phyloP scores from a whole-genome alignment of 2,329 filamentous ascomycete species.

The Arthrobotrys iridis region DNA sequence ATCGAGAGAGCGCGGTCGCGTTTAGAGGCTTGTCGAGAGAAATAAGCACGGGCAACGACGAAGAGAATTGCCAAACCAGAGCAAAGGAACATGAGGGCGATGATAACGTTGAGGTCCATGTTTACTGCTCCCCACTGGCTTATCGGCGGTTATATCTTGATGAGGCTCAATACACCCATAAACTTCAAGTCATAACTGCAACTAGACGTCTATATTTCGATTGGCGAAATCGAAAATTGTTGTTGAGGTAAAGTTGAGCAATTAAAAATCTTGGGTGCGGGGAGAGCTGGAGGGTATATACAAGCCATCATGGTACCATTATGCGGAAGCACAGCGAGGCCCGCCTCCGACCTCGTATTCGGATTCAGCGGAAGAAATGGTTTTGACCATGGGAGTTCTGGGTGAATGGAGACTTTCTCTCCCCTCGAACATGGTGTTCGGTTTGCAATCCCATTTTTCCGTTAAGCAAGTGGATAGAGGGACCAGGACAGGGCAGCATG shows the following conservation, averaged over 20 bases:
- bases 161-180: background rate
- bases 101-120: slow-evolving; percentile 18
- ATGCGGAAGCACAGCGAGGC: background rate
- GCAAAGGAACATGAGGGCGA: slow-evolving; percentile 30
- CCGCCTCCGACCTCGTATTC: slow-evolving; percentile 28
- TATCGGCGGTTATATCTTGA: background rate
- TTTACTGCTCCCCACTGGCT: background rate
- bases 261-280: background rate
- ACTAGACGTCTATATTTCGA: background rate
- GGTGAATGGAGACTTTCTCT: background rate
- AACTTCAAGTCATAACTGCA: background rate
- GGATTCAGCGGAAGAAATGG: background rate
- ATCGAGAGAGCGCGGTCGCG: background rate
- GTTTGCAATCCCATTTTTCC: slow-evolving; percentile 41
- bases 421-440: background rate
- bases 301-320: background rate
- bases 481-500: background rate
- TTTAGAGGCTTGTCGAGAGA: slow-evolving; percentile 3
- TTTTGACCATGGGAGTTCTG: background rate
- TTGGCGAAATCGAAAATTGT: background rate
- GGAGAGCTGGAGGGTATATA: background rate
- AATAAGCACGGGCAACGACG: slow-evolving; percentile 17
- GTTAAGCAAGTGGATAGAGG: slow-evolving; percentile 1
- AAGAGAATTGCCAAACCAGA: slow-evolving; percentile 26
- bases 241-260: background rate